Evolutionary conservation across 805 yeast genomes (phyloP), one percentile per base, ranked within the genome.

Genomic region (Suhomyces vadensis): DNA sequence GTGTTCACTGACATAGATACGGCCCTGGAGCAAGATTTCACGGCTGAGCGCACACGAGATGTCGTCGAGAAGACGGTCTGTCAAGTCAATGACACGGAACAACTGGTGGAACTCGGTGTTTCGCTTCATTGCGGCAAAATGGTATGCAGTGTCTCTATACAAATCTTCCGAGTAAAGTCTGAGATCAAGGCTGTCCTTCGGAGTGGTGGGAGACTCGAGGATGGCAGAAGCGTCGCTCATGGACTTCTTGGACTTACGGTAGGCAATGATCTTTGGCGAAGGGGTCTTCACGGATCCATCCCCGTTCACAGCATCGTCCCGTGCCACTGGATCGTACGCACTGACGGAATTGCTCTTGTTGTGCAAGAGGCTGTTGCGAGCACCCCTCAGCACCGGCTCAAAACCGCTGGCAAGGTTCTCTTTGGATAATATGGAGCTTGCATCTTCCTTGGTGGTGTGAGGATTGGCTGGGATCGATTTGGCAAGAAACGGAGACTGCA

Each of bases 1-100:
- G 43, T 70, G 67, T 44, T 79, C 79, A 33, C 82, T 73, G 5
- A 85, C 61, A 58, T 79, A 84, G 56, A 85, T 55, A 48, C 78
- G 73, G 13, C 91, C 91, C 49, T 85, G 91, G 13, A 82, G 71
- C 24, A 85, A 62, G 31, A 85, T 81, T 52, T 85, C 90, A 42
- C 77, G 73, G 14, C 82, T 80, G 23, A 77, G 67, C 0, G 90
- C 90, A 65, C 90, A 83, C 14, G 80, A 73, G 54, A 68, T 79
- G 50, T 82, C 88, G 21, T 75, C 81, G 31, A 83, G 67, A n/a
- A 83, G 67, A 23, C 70, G 61, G 53, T 84, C 91, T 21, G 56
- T 60, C 1, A 62, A 44, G 3, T 80, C 77, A 1, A 83, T 56
- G 35, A 75, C 74, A 35, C 78, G 75, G 60, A 84, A 84, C 11